phyloP scores from a whole-genome alignment of 768 basidiomycete genomes.

The Lactarius hengduanensis region DNA sequence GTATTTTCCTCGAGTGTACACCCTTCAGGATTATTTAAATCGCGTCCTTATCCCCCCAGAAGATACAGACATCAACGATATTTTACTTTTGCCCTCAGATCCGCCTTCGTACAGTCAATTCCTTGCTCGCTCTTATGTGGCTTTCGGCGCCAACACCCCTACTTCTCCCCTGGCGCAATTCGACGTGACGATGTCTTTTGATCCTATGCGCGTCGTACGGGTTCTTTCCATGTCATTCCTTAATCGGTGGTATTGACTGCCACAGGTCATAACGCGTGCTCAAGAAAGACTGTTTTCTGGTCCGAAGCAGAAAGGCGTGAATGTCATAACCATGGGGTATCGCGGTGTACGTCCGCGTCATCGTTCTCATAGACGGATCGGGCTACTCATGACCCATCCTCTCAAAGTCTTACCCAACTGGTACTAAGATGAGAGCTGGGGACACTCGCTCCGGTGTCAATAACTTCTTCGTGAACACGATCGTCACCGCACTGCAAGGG shows the following conservation, averaged over 20 bases:
- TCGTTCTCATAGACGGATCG: neutral
- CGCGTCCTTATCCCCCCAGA: neutral
- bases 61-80: conserved; percentile 8
- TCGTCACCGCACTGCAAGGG: conserved; percentile 62
- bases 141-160: conserved; percentile 10
- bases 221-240: neutral
- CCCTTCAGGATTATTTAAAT: conserved; percentile 18
- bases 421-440: conserved; percentile 37
- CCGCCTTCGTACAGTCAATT: conserved; percentile 12
- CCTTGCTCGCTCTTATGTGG: conserved; percentile 16
- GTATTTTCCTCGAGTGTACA: conserved; percentile 19
- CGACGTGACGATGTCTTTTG: conserved; percentile 18
- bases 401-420: conserved; percentile 21
- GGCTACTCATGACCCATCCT: conserved; percentile 10
- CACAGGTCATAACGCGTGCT: conserved; percentile 59
- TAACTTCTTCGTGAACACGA: conserved; percentile 71
- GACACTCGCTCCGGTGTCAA: conserved; percentile 45
- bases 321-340: conserved; percentile 69
- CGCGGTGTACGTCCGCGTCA: conserved; percentile 43
- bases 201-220: conserved; percentile 21
- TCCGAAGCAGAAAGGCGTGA: conserved; percentile 40
- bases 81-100: conserved; percentile 16
- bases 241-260: conserved; percentile 30
- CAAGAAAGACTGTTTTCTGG: conserved; percentile 52
- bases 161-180: conserved; percentile 3